Evolutionary conservation across 1,284 basidiomycete species (phyloP), one percentile per base, ranked within the genome.

Genomic region (Ustilago xerochloae): DNA sequence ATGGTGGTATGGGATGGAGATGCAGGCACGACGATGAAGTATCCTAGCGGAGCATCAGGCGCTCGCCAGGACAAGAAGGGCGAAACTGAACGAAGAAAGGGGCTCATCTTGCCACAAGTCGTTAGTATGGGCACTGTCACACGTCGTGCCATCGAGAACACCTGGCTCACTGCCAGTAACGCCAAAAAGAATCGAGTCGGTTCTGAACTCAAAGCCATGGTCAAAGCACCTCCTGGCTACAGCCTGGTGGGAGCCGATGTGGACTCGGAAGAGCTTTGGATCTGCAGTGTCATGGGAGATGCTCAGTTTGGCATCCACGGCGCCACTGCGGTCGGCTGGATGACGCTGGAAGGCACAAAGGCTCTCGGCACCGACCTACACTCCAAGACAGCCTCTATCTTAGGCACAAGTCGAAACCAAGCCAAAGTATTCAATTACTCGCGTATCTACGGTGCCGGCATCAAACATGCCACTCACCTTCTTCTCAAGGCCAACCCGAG

Each of bases 371-470:
- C 96, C 3, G 97, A 99, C 85, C 86, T 99, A 53, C 96, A 99
- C 83, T 97, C 94, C 26, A 98, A 97, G 87, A 97, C 96, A 8
- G 97, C 96, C 6, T 90, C 87, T 63, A 99, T 99, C 77, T 87
- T 99, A 49, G 93, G 93, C 20, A 97, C 95, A 67, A 92, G 93
- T 45, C 90, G 97, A 39, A 93, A 99, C 82, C 91, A 94, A 79
- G 97, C 97, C 48, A 99, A 99, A 84, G 93, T 99, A 22, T 99
- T 99, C 89, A 99, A 99, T 84, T 99, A 99, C 83, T 97, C 95
- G 41, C 90, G 97, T 51, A 98, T 99, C 79, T 99, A 99, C 80
- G 96, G 96, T 16, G 96, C 97, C 0, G 97, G 97, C 16, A 93
- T 95, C 89, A 91, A 91, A 61, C 96, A 99, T 78, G 96, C 96